Evolutionary conservation across 192 early-diverging fungal genomes (phyloP), one percentile per base, ranked within the genome.

Genomic region (Dimargaris cristalligena): DNA sequence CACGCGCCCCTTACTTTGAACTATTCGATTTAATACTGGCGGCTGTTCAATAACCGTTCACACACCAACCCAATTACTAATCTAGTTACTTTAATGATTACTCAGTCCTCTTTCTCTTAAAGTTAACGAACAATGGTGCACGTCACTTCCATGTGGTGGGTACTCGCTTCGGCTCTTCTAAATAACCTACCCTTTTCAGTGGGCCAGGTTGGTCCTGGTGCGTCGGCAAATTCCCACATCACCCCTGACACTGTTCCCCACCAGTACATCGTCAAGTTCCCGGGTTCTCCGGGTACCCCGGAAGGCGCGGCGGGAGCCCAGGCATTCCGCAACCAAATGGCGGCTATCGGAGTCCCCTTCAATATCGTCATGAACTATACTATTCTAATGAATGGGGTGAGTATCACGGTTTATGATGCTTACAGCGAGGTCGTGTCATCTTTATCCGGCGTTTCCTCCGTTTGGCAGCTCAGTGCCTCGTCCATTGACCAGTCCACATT

Each of bases 331-430:
- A 51, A 26, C 9, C n/a, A 8, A 8, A 4, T 51, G 23, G 6
- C 49, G 23, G 49, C 4, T 29, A n/a, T 6, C 18, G 72, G 72
- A 10, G 56, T 74, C 34, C 22, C 30, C 58, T 49, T 70, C 65
- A 50, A 60, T 48, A 65, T 60, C 13, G 57, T 67, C 22, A 67
- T 70, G 50, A 56, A 67, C 9, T 75, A 71, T 52, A 65, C 63
- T 59, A 65, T 63, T 22, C 61, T 75, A 58, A 72, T 75, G 62
- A 71, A 71, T 50, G 73, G 73, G 9, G 70, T 72, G 33, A 63
- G 67, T 20, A 67, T 75, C 33, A 65, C 69, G 29, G 60, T 75
- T 11, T 63, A 65, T 2, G 60, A 72, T 62, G 58, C 50, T 16
- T 60, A 63, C 34, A 51, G 60, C 49, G 49, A 41, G 8, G 38